These are phyloP conservation scores for Musa beccarii DNA, from an alignment of 176 grass and related monocot genomes.

Conservation along the genomic window DNA sequence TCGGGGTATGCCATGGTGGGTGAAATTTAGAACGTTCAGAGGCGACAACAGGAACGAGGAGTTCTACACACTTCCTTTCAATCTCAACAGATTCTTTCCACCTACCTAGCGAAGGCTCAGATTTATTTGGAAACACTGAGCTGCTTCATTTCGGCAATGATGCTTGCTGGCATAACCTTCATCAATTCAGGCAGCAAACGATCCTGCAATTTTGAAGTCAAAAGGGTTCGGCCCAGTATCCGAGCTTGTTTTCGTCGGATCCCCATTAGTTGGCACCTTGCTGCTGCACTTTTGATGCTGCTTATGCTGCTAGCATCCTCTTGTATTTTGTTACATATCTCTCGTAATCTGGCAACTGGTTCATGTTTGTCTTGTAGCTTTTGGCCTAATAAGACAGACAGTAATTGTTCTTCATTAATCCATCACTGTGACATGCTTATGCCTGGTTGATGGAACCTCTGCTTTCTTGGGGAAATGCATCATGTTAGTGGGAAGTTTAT, in stretches of 20 bases:
- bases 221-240: not conserved
- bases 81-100: conserved; percentile 81
- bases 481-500: not conserved
- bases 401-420: not conserved
- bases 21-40: conserved; percentile 61
- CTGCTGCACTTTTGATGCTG: conserved; percentile 5
- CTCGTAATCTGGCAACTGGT: not conserved
- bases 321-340: not conserved
- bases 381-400: not conserved
- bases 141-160: conserved; percentile 1
- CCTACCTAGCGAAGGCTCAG: conserved; percentile 18
- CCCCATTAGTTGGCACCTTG: not conserved
- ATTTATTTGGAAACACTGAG: conserved; percentile 3
- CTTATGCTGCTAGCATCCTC: not conserved
- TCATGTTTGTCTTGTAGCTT: not conserved
- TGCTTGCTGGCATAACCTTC: not conserved
- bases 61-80: conserved; percentile 92
- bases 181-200: not conserved
- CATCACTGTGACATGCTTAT: not conserved
- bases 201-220: conserved; percentile 6
- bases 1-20: conserved; percentile 93
- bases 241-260: not conserved
- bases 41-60: conserved; percentile 81
- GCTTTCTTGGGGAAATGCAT: too few species aligned
- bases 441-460: too few species aligned